Evolutionary conservation across 805 yeast species (phyloP), one percentile per base, ranked within the genome.

Genomic region (Kuraishia borneana): DNA sequence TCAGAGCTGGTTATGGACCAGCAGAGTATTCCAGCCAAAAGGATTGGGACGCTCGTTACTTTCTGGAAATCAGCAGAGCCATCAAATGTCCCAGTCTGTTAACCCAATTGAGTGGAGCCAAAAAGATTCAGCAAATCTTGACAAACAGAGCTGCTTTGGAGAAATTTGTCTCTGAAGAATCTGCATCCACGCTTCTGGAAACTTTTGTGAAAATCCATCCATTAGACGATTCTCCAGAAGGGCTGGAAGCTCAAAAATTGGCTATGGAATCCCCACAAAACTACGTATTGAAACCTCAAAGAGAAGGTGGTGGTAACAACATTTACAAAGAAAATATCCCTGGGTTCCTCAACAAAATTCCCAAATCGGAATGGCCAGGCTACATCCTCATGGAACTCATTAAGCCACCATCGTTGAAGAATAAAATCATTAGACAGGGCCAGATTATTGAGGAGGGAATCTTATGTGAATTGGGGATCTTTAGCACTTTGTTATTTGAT

Each of bases 221-320:
- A 12, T 56, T 92, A 44, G 97, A 89, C 53, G 68, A 72, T 36
- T 63, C 84, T 1, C 61, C 58, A 26, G 63, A 66, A 22, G 96
- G 95, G 3, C 43, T 47, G 29, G 37, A 48, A 25, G 95, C 92
- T 4, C 73, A 70, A 38, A 58, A 68, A 39, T 54, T 83, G 30
- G 95, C 94, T 2, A 60, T 79, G 31, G 75, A 72, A 40, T 39
- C 55, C 2, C 89, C 96, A 0, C 73, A 72, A 35, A 65, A 68
- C 18, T 92, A 63, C 52, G 99, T 92, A 1, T 65, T 92, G 46
- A 92, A 92, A 51, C 99, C 99, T 3, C 98, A 92, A 58, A 73
- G 99, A 61, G 99, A 92, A 63, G 99, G 99, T 26, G 99, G 99
- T 31, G 98, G 98, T 14, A 87, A 92, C 55, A 92, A 92, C 53